These are phyloP conservation scores for Dalbergia oliveri DNA, from an alignment of 306 rosid species.

Conservation along the genomic window DNA sequence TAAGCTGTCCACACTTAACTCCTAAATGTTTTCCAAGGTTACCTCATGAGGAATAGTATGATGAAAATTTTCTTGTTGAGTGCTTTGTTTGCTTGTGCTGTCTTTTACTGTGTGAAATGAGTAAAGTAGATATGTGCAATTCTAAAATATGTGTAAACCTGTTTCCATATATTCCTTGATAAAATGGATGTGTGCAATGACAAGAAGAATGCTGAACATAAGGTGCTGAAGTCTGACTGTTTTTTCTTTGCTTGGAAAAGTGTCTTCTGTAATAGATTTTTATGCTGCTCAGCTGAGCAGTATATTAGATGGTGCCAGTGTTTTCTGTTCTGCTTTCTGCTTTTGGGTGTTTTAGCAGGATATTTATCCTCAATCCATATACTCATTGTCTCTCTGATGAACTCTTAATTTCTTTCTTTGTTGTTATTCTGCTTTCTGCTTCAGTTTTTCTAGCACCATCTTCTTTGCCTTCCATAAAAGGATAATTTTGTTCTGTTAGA, in stretches of 20 bases:
- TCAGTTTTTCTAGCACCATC: too few species aligned
- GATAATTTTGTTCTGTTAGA: too few species aligned
- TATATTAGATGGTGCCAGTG: neutral
- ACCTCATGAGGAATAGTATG: neutral
- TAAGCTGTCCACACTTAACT: neutral
- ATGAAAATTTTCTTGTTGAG: neutral
- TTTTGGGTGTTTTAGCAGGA: neutral
- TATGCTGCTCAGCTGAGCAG: neutral
- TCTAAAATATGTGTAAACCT: neutral
- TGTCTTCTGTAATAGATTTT: neutral
- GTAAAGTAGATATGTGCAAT: neutral
- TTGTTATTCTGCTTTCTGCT: too few species aligned
- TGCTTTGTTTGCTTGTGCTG: neutral
- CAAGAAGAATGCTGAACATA: too few species aligned
- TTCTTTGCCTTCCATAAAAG: too few species aligned
- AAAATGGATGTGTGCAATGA: neutral
- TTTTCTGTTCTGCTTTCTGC: neutral
- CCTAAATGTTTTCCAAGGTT: conserved; percentile 3
- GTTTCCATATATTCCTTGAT: neutral
- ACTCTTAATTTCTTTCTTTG: too few species aligned
- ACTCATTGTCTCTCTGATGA: neutral
- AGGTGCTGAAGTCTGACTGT: neutral
- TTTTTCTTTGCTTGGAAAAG: neutral
- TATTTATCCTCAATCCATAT: neutral
- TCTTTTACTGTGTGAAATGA: conserved; percentile 12